phyloP scores from a whole-genome alignment of 768 basidiomycete genomes.

The Tulasnella sp. region DNA sequence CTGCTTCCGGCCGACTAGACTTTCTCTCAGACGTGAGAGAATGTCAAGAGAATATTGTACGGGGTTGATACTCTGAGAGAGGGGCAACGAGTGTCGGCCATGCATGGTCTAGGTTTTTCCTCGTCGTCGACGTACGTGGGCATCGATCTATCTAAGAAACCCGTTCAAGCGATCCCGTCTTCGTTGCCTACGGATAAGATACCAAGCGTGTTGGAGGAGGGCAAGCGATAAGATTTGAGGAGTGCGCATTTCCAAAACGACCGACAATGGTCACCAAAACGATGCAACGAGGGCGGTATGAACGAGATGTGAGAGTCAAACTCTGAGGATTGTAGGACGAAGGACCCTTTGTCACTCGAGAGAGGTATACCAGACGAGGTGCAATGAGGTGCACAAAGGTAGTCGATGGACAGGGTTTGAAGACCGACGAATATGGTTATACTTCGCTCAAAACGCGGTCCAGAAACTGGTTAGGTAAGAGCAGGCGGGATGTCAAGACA shows the following conservation, averaged over 20 bases:
- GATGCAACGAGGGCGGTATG: neutral
- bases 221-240: neutral
- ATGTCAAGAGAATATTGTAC: neutral
- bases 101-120: neutral
- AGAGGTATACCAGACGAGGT: neutral
- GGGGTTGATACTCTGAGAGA: too few relatives aligned
- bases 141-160: neutral
- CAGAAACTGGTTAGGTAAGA: neutral
- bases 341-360: neutral
- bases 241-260: neutral
- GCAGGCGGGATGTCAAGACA: neutral
- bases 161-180: neutral
- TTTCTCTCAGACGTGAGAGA: neutral
- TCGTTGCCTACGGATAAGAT: neutral
- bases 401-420: neutral
- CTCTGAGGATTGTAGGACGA: neutral
- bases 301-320: conserved; percentile 1
- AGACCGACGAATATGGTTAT: neutral
- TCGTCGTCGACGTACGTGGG: neutral
- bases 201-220: neutral
- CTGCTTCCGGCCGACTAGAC: neutral
- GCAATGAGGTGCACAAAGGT: neutral
- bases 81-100: neutral
- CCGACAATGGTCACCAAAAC: neutral
- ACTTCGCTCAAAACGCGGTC: neutral